These are phyloP conservation scores for Domatiomyces catenatus DNA, from an alignment of 2,329 filamentous ascomycete species.

Conservation along the genomic window DNA sequence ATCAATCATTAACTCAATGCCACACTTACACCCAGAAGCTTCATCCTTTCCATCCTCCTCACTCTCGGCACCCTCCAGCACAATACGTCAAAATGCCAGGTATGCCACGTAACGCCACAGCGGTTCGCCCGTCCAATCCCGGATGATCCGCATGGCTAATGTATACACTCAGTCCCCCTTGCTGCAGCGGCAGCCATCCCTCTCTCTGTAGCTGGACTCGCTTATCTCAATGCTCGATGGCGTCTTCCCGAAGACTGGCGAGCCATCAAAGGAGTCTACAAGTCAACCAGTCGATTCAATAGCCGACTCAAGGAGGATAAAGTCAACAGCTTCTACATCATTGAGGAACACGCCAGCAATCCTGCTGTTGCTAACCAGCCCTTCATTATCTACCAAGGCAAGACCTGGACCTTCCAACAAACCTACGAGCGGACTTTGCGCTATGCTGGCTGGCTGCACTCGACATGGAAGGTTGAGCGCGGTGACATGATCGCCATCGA, in stretches of 20 bases:
- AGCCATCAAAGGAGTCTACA: conserved; percentile 34
- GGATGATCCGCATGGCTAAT: neutral
- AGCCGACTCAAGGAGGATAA: conserved; percentile 40
- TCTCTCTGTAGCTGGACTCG: conserved; percentile 50
- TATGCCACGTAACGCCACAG: no score
- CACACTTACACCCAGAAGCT: no score
- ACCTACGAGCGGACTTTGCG: conserved; percentile 55
- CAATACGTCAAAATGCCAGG: no score
- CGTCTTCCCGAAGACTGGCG: conserved; percentile 50
- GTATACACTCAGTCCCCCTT: conserved; percentile 1
- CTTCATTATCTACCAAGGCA: conserved; percentile 55
- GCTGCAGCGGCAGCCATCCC: conserved; percentile 6
- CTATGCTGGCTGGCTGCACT: conserved; percentile 61
- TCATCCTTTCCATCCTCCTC: no score
- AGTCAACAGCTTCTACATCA: conserved; percentile 57
- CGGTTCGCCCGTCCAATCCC: neutral
- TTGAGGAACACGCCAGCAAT: conserved; percentile 51
- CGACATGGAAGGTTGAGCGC: conserved; percentile 45
- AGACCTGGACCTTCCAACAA: conserved; percentile 58
- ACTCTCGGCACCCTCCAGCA: no score
- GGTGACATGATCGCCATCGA: conserved; percentile 67
- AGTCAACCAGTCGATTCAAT: conserved; percentile 29
- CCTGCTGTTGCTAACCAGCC: conserved; percentile 35
- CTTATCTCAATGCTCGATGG: conserved; percentile 62
- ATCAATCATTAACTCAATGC: no score